phyloP scores from a whole-genome alignment of 305 asterid species.

The Fraxinus floribunda region DNA sequence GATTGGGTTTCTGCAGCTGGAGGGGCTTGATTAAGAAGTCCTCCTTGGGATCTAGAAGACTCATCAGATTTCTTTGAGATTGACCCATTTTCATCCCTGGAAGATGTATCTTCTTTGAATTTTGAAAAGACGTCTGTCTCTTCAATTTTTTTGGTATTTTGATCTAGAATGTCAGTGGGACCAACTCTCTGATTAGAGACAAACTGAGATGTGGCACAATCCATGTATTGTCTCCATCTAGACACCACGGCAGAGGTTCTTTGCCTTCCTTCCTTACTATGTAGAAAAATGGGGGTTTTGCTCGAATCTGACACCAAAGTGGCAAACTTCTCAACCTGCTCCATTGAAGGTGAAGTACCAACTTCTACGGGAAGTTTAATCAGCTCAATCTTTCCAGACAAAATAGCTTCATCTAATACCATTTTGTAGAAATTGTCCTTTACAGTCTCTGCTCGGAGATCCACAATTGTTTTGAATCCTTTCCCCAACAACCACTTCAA shows the following conservation, averaged over 20 bases:
- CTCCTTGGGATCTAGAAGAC: slow-evolving; percentile 28
- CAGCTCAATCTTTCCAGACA: slow-evolving; percentile 61
- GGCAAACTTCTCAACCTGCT: slow-evolving; percentile 73
- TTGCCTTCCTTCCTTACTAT: slow-evolving; percentile 87
- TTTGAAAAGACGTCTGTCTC: slow-evolving; percentile 27
- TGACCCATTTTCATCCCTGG: slow-evolving; percentile 38
- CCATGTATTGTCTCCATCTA: slow-evolving; percentile 82
- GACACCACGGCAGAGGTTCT: slow-evolving; percentile 83
- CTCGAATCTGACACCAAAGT: slow-evolving; percentile 65
- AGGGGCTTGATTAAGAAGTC: slow-evolving; percentile 33
- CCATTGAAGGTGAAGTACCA: slow-evolving; percentile 71
- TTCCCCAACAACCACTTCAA: slow-evolving; percentile 74
- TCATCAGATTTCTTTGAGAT: slow-evolving; percentile 27
- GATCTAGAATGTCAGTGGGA: slow-evolving; percentile 32
- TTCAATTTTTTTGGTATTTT: slow-evolving; percentile 40
- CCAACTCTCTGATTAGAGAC: slow-evolving; percentile 26
- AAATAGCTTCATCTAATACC: slow-evolving; percentile 49
- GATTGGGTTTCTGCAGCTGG: slow-evolving; percentile 30
- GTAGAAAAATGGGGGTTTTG: slow-evolving; percentile 71
- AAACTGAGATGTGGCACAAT: slow-evolving; percentile 40
- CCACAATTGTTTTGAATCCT: slow-evolving; percentile 82
- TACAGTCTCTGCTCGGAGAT: slow-evolving; percentile 87
- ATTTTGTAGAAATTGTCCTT: slow-evolving; percentile 75
- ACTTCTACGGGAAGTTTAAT: slow-evolving; percentile 82
- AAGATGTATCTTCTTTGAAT: slow-evolving; percentile 15